Base-by-base conservation (phyloP, 2,329 filamentous ascomycete species). In the Botrytis fragariae region DNA sequence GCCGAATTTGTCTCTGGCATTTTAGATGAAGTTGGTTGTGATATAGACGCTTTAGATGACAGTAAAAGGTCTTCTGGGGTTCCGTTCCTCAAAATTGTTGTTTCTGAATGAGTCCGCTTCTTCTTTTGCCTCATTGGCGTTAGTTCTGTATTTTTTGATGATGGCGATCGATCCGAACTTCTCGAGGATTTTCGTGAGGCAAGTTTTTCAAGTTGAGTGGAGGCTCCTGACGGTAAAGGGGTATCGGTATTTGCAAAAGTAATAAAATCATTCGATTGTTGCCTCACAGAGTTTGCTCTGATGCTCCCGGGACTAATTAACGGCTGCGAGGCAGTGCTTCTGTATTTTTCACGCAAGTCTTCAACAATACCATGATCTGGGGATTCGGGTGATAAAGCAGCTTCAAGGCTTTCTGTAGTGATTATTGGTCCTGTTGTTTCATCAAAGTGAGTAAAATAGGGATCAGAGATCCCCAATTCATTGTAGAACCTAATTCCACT, bases 401-500 rank as follows among this genome's bases (percentile, higher is more conserved):
- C 37, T 44, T 68, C 45, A 22, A 69, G 39, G 29, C 63, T 72
- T 45, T 60, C 62, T 60, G 32, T 12, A 8, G 39, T 72, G 32
- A 69, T 39, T 22, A 72, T 39, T 48, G 62, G 62, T 37, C 35
- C 51, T 44, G 39, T n/a, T 42, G 29, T 12, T n/a, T 67, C 35
- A n/a, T 54, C n/a, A 6, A 32, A 39, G n/a, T 61, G 71, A 22
- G 22, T 39, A 18, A 60, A 72, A 18, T 72, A 63, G 6, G n/a
- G 25, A 60, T 72, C 37, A n/a, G 42, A 42, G 45, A 59, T 67
- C 6, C 45, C 42, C 6, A 69, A 44, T 16, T 48, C 25, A n/a
- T 68, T 59, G 42, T 72, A 69, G 32, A 68, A 72, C n/a, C 44
- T n/a, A 39, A 68, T 35, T 51, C 37, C 62, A 22, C 35, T 59